Evolutionary conservation across 2,329 filamentous ascomycete genomes (phyloP).

Genomic region (Boeremia exigua): DNA sequence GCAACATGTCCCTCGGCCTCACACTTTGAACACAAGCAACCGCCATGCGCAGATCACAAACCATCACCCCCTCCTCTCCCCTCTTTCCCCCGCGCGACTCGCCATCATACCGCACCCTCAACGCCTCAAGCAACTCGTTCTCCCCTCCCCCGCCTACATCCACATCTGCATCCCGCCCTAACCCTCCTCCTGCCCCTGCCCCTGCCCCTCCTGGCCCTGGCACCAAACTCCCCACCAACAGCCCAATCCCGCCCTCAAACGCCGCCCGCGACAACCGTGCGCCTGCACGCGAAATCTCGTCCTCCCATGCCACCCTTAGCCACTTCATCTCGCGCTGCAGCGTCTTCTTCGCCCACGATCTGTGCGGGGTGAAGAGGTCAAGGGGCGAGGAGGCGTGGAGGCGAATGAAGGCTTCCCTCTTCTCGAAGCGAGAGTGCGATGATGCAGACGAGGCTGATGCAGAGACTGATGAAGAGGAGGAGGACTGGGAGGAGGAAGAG

Average conservation of each 20-base stretch:
- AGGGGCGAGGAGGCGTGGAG: slow-evolving; percentile 19
- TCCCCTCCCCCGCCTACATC: not conserved
- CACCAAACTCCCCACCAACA: slow-evolving; percentile 25
- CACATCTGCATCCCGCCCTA: not conserved
- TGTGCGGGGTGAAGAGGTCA: slow-evolving; percentile 20
- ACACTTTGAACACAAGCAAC: slow-evolving; percentile 16
- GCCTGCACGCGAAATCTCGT: slow-evolving; percentile 8
- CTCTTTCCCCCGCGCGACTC: not conserved
- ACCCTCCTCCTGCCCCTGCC: not conserved
- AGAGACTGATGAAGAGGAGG: too few relatives aligned
- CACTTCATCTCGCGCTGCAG: slow-evolving; percentile 22
- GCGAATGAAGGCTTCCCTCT: slow-evolving; percentile 24
- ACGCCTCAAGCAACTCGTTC: slow-evolving; percentile 19
- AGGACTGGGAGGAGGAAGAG: not conserved
- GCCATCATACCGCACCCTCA: slow-evolving; percentile 6
- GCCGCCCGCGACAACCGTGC: not conserved
- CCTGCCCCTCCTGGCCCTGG: slow-evolving; percentile 8
- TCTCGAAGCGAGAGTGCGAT: slow-evolving; percentile 3
- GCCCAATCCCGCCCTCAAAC: not conserved
- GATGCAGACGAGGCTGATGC: too few relatives aligned
- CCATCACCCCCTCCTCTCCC: slow-evolving; percentile 6
- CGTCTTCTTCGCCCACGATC: slow-evolving; percentile 20
- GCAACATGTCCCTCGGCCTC: slow-evolving; percentile 16
- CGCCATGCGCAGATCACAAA: slow-evolving; percentile 17
- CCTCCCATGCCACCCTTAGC: slow-evolving; percentile 19